These are phyloP conservation scores for Rhizopogon vulgaris DNA, from an alignment of 768 basidiomycete species.

Conservation along the genomic window DNA sequence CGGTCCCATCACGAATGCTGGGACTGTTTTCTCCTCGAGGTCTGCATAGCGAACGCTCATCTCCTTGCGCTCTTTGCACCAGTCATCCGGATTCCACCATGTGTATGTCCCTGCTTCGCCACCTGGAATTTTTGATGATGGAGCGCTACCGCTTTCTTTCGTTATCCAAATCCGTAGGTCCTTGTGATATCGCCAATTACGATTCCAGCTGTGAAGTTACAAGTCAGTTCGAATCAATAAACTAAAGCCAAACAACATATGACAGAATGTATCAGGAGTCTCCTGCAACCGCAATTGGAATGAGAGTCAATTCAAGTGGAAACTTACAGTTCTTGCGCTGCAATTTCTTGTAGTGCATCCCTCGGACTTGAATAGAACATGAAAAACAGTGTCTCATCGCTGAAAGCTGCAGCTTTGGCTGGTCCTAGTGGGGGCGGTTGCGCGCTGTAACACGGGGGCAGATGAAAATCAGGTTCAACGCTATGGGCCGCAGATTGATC, in stretches of 20 bases:
- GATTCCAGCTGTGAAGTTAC: slow-evolving; percentile 60
- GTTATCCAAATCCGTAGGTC: slow-evolving; percentile 80
- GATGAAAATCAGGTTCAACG: slow-evolving; percentile 88
- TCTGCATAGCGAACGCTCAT: slow-evolving; percentile 71
- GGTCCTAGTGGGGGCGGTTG: slow-evolving; percentile 82
- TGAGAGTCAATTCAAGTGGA: slow-evolving; percentile 5
- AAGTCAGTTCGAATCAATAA: slow-evolving; percentile 4
- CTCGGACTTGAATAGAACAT: slow-evolving; percentile 95
- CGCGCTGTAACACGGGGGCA: slow-evolving; percentile 90
- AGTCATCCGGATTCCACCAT: slow-evolving; percentile 81
- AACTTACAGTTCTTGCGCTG: slow-evolving; percentile 90
- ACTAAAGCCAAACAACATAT: background rate
- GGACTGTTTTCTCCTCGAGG: slow-evolving; percentile 65
- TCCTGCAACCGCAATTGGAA: slow-evolving; percentile 1
- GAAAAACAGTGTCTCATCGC: slow-evolving; percentile 95
- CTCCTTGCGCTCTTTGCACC: slow-evolving; percentile 72
- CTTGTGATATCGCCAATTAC: slow-evolving; percentile 97
- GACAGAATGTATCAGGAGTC: background rate
- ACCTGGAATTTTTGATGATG: slow-evolving; percentile 71
- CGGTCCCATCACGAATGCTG: slow-evolving; percentile 52
- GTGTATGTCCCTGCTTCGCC: slow-evolving; percentile 88
- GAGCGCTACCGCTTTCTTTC: slow-evolving; percentile 76
- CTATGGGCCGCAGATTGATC: slow-evolving; percentile 80
- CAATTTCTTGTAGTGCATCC: slow-evolving; percentile 90
- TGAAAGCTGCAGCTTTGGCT: slow-evolving; percentile 75